phyloP scores from a whole-genome alignment of 495 filamentous ascomycete genomes.

The Xylona heveae region DNA sequence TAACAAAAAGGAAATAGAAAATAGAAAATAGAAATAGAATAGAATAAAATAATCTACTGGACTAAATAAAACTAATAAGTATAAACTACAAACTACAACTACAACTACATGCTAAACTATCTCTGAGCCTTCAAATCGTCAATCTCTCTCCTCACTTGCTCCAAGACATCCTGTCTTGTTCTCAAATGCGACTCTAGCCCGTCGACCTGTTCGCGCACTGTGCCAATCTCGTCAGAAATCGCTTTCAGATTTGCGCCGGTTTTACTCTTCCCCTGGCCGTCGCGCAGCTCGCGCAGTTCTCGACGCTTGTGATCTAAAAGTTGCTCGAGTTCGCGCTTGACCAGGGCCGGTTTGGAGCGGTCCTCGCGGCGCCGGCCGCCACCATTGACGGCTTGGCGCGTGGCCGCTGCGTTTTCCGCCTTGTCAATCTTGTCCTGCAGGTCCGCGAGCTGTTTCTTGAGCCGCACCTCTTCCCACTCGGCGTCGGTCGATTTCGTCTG shows the following conservation, averaged over 20 bases:
- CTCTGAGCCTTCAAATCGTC: conserved; percentile 35
- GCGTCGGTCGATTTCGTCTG: conserved; percentile 41
- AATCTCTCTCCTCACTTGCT: conserved; percentile 26
- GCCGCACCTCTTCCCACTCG: conserved; percentile 91
- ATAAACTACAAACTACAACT: no score
- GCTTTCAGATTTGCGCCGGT: conserved; percentile 21
- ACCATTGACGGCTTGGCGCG: conserved; percentile 18
- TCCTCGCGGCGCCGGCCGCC: conserved; percentile 33
- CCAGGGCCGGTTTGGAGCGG: conserved; percentile 49
- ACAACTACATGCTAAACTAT: no score
- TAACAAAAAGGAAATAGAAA: no score
- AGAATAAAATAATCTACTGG: no score
- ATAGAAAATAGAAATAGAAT: no score
- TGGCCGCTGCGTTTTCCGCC: conserved; percentile 44
- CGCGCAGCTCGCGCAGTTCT: conserved; percentile 29
- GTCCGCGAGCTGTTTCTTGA: conserved; percentile 78
- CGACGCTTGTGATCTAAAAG: conserved; percentile 61
- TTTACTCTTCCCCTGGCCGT: conserved; percentile 13
- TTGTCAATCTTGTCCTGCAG: conserved; percentile 65
- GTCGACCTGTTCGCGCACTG: conserved; percentile 22
- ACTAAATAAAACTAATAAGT: no score
- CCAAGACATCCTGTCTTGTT: conserved; percentile 27
- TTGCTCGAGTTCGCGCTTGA: conserved; percentile 85
- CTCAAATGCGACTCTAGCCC: conserved; percentile 20
- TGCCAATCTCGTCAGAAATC: conserved; percentile 24